These are phyloP conservation scores for Magnaporthiopsis rhizophila DNA, from an alignment of 2,329 filamentous ascomycete species.

Conservation along the genomic window DNA sequence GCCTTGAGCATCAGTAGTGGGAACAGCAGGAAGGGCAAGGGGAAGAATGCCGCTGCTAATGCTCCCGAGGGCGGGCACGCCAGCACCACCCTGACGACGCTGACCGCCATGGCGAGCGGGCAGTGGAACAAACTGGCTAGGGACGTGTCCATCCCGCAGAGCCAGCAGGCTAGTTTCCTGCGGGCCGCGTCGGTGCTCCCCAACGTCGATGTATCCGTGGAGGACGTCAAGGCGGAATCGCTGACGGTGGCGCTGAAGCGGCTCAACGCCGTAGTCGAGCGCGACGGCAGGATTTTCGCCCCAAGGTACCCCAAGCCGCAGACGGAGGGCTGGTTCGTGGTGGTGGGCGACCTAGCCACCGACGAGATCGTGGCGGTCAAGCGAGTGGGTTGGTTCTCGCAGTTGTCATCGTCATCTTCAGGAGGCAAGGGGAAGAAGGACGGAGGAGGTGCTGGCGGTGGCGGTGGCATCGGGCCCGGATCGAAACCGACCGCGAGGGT, in stretches of 20 bases:
- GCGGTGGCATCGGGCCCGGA: constrained; percentile 27
- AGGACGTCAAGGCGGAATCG: constrained; percentile 50
- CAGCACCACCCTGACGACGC: constrained; percentile 26
- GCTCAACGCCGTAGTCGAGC: constrained; percentile 55
- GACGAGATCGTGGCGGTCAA: constrained; percentile 84
- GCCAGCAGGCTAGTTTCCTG: constrained; percentile 37
- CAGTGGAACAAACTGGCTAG: constrained; percentile 37
- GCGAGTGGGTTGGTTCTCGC: constrained; percentile 63
- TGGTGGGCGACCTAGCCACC: constrained; percentile 57
- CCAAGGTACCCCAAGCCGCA: constrained; percentile 91
- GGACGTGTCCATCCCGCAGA: constrained; percentile 39
- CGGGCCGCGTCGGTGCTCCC: constrained; percentile 62
- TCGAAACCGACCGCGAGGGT: constrained; percentile 45
- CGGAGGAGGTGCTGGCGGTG: constrained; percentile 15
- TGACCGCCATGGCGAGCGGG: constrained; percentile 33
- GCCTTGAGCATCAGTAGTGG: constrained; percentile 14
- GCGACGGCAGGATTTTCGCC: constrained; percentile 71
- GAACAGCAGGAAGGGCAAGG: background rate
- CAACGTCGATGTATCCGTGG: constrained; percentile 54
- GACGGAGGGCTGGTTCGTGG: constrained; percentile 84
- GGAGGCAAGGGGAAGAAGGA: constrained; percentile 12
- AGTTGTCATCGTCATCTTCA: constrained; percentile 15
- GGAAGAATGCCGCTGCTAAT: background rate
- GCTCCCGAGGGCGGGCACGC: constrained; percentile 15
- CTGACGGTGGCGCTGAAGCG: constrained; percentile 59